Percentiles rank a stretch among this genome's conserved stretches.
Evolutionary conservation across 2,329 filamentous ascomycete genomes (phyloP).

Genomic region (Diaporthe citriasiana): DNA sequence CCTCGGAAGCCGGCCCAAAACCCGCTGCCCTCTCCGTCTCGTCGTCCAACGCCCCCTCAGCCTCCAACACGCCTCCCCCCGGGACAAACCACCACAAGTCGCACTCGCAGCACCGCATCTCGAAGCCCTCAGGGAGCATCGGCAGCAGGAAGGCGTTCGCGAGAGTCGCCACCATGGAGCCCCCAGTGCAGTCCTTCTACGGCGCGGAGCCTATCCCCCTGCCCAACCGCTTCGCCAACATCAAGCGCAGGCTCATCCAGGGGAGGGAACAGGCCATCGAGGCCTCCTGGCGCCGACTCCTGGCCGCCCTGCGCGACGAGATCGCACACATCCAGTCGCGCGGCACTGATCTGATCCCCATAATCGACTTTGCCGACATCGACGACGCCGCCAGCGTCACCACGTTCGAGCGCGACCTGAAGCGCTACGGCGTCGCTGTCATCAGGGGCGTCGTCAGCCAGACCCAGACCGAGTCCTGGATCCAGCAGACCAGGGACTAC

Average conservation of each 20-base stretch:
- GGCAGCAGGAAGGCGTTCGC: constrained; percentile 45
- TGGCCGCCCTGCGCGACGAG: constrained; percentile 65
- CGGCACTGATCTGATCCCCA: constrained; percentile 68
- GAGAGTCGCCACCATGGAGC: constrained; percentile 57
- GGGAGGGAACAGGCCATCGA: constrained; percentile 69
- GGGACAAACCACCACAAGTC: constrained; percentile 39
- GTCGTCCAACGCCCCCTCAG: constrained; percentile 25
- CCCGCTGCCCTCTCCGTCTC: constrained; percentile 19
- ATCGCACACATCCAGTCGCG: constrained; percentile 65
- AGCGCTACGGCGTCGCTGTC: constrained; percentile 75
- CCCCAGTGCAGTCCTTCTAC: constrained; percentile 69
- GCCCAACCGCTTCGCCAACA: constrained; percentile 68
- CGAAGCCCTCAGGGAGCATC: constrained; percentile 40
- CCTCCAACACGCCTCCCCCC: constrained; percentile 17
- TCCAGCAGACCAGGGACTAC: constrained; percentile 72
- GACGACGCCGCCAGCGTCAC: constrained; percentile 62
- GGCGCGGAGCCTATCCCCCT: constrained; percentile 70
- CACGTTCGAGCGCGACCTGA: constrained; percentile 69
- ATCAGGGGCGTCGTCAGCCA: constrained; percentile 74
- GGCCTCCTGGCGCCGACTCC: constrained; percentile 68
- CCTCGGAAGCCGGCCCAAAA: constrained; percentile 36
- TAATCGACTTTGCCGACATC: constrained; percentile 67
- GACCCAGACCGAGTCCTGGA: constrained; percentile 68
- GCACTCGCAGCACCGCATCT: constrained; percentile 41
- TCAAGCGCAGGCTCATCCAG: constrained; percentile 68